Base-by-base conservation (phyloP, 768 basidiomycete genomes). In the Lyophyllum atratum region DNA sequence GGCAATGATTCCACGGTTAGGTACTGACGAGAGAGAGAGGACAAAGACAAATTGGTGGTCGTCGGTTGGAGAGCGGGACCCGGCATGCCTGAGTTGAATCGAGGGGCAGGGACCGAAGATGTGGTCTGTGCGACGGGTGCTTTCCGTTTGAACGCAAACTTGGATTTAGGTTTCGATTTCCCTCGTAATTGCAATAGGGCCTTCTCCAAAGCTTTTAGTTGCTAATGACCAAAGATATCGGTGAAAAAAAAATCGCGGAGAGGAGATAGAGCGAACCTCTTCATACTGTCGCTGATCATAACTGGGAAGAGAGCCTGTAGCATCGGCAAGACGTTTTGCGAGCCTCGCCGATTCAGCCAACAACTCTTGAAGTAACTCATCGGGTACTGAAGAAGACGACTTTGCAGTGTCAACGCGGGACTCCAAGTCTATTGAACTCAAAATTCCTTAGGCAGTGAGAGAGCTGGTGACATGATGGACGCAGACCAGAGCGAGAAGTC, bases 201-300 rank as follows among this genome's bases (percentile, higher is more conserved):
- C 52, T 73, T 75, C 68, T 91, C 90, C 10, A 92, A 68, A 4
- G 69, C 69, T 66, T 83, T 85, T 54, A 93, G 68, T 82, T 87
- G 86, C 92, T 94, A 63, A 25, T 50, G 52, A 49, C 37, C 42
- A 12, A 29, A 2, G 31, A 28, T 37, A 52, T 70, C 54, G 66
- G 33, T 47, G 33, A 52, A 34, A 53, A 29, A 40, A 34, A 48
- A 22, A 52, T 19, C 11, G 3, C 34, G 57, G 39, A 21, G 24
- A 29, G 15, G 43, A 21, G 37, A n/a, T 19, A 28, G 52, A 24
- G 75, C 85, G 52, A 62, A 91, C 90, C 64, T 75, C 71, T 68
- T 89, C 87, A 65, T 80, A 88, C 64, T 85, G 86, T 52, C 86
- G 80, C 65, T 89, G 90, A 69, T 92, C 89, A 65, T 90, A 91